Evolutionary conservation across 2,329 filamentous ascomycete genomes (phyloP), one percentile per base, ranked within the genome.

Genomic region (Blastomyces emzantsi): DNA sequence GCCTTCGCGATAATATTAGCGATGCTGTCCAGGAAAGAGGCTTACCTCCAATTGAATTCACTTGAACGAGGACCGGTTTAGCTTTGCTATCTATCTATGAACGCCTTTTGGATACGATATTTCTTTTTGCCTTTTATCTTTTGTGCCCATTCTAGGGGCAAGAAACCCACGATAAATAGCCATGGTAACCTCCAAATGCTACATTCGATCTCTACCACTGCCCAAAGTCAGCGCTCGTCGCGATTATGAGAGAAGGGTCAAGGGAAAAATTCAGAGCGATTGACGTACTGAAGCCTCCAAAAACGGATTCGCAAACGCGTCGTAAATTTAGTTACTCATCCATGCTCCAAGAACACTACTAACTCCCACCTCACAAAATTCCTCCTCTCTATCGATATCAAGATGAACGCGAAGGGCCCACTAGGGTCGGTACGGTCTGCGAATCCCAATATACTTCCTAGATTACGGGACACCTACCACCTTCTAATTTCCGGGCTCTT

Each of bases 1-100:
- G 47, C 39, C 62, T 69, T 43, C 63, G 62, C 22, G 60, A 64
- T 28, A 65, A 78, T 25, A 81, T 87, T 28, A 84, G 87, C 69
- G 71, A 71, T 25, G 86, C 85, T 7, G 80, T 87, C 30, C 72
- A 69, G 68, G 74, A 82, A 60, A 78, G 86, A 65, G 87, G 86
- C 0, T 72, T 89, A 64, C 83, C 81, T 22, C 74, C 74, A 13
- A 76, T 88, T 74, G 79, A 81, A 63, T 77, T 86, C 61, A 54
- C 59, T 28, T 68, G 61, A 65, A 33, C 25, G 17, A 47, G 25
- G 41, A 6, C n/a, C 6, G 7, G 6, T 30, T 49, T 36, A 49
- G 28, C 59, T 51, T 8, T 61, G 17, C 17, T n/a, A 45, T 45
- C 41, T 54, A 33, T 54, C n/a, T 28, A 13, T 55, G 36, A 15